Conservation (phyloP, 164 flowering plant genomes). For the Brasenia schreberi region DNA sequence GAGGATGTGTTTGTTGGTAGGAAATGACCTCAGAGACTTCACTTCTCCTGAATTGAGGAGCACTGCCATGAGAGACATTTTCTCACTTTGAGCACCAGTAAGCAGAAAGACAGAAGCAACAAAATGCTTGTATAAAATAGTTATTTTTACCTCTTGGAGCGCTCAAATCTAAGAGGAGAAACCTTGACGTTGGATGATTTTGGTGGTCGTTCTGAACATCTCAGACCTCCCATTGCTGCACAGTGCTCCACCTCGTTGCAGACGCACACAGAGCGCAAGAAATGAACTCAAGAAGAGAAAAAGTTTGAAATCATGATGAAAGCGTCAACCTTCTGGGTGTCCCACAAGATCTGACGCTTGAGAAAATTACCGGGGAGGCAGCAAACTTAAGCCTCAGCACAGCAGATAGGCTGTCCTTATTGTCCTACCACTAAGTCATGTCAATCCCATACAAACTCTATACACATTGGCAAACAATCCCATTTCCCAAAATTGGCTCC, state of each 20-base stretch:
- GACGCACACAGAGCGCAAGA: background rate
- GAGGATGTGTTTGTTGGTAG: background rate
- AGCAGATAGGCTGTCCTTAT: background rate
- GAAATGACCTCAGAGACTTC: background rate
- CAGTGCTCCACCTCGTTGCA: background rate
- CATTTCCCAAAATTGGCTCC: background rate
- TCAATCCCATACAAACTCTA: background rate
- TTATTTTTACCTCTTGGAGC: background rate
- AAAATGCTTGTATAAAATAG: background rate
- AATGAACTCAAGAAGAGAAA: conserved; percentile 1
- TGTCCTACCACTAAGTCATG: background rate
- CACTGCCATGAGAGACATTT: background rate
- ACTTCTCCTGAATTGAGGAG: background rate
- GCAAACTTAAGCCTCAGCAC: background rate
- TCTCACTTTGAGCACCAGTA: background rate
- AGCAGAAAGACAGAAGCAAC: background rate
- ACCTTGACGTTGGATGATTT: background rate
- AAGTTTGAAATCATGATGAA: background rate
- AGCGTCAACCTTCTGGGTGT: background rate
- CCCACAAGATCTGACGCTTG: too few relatives aligned
- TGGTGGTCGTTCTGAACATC: background rate
- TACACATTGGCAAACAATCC: background rate
- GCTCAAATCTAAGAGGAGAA: background rate
- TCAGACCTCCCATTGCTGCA: background rate
- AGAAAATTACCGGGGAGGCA: too few relatives aligned